These are phyloP conservation scores for Fusarium ambrosium DNA, from an alignment of 2,329 filamentous ascomycete species.

Conservation along the genomic window DNA sequence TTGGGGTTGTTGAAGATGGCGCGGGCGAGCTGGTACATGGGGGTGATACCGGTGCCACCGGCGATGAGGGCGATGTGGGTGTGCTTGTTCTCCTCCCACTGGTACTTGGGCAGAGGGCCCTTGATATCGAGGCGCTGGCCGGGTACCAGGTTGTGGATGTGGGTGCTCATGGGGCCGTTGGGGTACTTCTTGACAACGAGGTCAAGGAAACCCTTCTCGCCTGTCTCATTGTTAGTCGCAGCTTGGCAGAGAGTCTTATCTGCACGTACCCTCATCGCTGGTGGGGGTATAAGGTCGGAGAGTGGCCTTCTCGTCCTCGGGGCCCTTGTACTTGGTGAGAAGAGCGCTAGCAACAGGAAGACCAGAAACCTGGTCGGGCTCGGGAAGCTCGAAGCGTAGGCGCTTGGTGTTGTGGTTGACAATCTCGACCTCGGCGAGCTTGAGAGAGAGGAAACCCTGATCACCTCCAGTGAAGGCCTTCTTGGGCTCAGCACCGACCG, in stretches of 20 bases:
- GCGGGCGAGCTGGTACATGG: constrained; percentile 95
- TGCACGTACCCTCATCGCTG: constrained; percentile 80
- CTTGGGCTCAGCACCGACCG: constrained; percentile 67
- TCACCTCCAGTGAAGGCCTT: constrained; percentile 82
- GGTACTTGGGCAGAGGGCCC: constrained; percentile 94
- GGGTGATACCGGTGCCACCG: constrained; percentile 97
- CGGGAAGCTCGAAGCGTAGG: constrained; percentile 88
- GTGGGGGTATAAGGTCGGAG: constrained; percentile 94
- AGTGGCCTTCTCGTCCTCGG: constrained; percentile 85
- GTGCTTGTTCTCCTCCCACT: constrained; percentile 93
- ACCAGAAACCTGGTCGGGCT: constrained; percentile 86
- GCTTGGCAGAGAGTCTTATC: background rate
- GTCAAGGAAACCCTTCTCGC: constrained; percentile 83
- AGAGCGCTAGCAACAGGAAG: constrained; percentile 86
- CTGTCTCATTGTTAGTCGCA: constrained; percentile 58
- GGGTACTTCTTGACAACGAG: constrained; percentile 94
- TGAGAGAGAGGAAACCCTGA: constrained; percentile 88
- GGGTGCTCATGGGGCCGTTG: constrained; percentile 89
- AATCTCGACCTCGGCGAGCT: constrained; percentile 81
- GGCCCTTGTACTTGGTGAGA: constrained; percentile 90
- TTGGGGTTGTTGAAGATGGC: constrained; percentile 96
- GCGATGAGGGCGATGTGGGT: constrained; percentile 87
- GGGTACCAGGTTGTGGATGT: constrained; percentile 85
- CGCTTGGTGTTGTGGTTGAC: constrained; percentile 97
- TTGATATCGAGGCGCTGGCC: constrained; percentile 92